phyloP scores from a whole-genome alignment of 257 asterid genomes.

The Salvia splendens region DNA sequence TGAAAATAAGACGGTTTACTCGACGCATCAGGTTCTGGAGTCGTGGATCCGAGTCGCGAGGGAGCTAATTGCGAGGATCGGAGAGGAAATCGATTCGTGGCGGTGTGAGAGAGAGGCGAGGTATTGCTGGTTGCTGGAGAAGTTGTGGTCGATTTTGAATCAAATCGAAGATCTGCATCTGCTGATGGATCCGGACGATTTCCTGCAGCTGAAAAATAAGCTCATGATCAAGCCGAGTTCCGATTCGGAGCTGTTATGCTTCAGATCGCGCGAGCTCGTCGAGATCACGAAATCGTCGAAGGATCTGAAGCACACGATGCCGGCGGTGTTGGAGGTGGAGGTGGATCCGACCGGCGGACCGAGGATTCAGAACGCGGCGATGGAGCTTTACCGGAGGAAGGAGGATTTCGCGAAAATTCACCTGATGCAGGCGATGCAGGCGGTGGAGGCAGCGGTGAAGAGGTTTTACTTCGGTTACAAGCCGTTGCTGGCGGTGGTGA shows the following conservation, averaged over 20 bases:
- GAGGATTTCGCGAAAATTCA: constrained; percentile 53
- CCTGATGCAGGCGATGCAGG: constrained; percentile 83
- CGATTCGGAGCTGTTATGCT: constrained; percentile 74
- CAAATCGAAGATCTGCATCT: too few relatives aligned
- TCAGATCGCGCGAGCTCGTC: constrained; percentile 63
- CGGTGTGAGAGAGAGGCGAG: too few relatives aligned
- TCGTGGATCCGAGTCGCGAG: too few relatives aligned
- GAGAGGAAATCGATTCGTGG: too few relatives aligned
- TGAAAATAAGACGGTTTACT: too few relatives aligned
- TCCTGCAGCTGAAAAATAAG: constrained; percentile 69
- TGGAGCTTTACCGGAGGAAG: constrained; percentile 63
- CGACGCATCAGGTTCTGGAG: too few relatives aligned
- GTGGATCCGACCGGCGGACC: constrained; percentile 95
- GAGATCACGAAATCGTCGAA: constrained; percentile 65
- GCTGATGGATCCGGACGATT: constrained; percentile 83
- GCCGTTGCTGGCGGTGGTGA: constrained; percentile 61
- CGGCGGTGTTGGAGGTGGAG: constrained; percentile 69
- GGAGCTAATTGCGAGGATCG: too few relatives aligned
- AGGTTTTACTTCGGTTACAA: constrained; percentile 70
- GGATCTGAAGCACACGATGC: constrained; percentile 77
- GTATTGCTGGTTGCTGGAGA: too few relatives aligned
- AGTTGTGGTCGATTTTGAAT: too few relatives aligned
- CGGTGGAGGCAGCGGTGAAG: constrained; percentile 85
- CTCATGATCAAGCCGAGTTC: constrained; percentile 56
- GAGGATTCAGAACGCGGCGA: constrained; percentile 84